Percentiles rank a stretch among this genome's conserved stretches.
phyloP scores from a whole-genome alignment of 202 grass and related monocot genomes.

The Panicum virgatum region DNA sequence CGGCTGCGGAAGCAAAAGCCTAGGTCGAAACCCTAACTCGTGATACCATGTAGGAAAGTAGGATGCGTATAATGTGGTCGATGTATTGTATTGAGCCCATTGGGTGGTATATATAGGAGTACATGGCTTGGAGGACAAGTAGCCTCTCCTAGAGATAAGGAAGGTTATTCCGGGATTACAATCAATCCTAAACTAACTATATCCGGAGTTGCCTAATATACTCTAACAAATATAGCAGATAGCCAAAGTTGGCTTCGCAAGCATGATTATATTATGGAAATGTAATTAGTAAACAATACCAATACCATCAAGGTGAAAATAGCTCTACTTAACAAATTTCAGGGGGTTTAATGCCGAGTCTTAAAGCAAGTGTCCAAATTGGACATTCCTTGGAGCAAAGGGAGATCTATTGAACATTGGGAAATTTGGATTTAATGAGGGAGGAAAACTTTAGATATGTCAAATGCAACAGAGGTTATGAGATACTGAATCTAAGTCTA shows the following conservation, averaged over 20 bases:
- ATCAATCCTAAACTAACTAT: no score
- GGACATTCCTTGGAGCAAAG: background rate
- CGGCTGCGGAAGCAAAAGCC: no score
- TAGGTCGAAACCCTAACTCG: no score
- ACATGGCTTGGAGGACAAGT: no score
- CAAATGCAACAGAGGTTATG: background rate
- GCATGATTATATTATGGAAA: background rate
- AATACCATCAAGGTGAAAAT: background rate
- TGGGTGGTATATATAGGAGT: no score
- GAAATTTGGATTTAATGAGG: background rate
- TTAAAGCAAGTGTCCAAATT: background rate
- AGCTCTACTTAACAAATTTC: background rate
- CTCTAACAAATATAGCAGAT: background rate
- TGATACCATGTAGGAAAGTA: no score
- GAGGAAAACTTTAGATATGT: background rate
- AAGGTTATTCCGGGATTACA: no score
- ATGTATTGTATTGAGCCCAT: no score
- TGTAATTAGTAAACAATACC: background rate
- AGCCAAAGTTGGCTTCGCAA: background rate
- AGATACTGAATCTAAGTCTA: background rate
- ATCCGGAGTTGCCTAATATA: no score
- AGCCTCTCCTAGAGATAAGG: no score
- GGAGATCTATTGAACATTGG: background rate
- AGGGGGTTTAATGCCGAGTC: background rate
- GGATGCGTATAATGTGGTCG: no score